Evolutionary conservation across 352 stramenopile species (phyloP), one percentile per base, ranked within the genome.

Genomic region (Elongisporangium anandrum): DNA sequence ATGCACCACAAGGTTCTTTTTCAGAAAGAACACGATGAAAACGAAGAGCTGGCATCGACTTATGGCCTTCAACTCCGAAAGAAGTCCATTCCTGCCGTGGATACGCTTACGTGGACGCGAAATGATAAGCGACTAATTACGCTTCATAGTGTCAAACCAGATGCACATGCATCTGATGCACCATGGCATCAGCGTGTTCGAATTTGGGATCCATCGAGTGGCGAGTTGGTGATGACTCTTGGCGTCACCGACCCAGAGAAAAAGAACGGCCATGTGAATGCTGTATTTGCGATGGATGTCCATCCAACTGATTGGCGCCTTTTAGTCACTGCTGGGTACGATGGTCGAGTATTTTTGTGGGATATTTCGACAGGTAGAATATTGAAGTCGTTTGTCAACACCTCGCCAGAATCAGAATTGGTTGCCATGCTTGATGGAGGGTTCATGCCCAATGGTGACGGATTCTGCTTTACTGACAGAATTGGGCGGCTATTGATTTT

Each of bases 381-480:
- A 62, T 57, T 92, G 34, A 85, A 87, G 52, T 70, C 70, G 1
- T 91, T 85, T 50, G 73, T 61, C 21, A 91, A 89, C 47, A 60
- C 79, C 19, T 82, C 79, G 12, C 70, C 72, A 0, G 79, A 91
- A 47, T 73, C 49, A 8, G 84, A 90, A 47, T 62, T 79, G 7
- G 70, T 93, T 15, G 72, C 77, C 4, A 86, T 95, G 56, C 75
- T 94, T 4, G 85, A 95, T 60, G 81, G 76, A 16, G 73, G 70
- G 8, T 95, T 94, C 62, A 88, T 77, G 26, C 84, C 84, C 13
- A 68, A 80, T 24, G 75, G 80, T 13, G 75, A 79, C 60, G 71
- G 72, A 0, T 91, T 96, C 54, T 88, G 81, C 57, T 92, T 88
- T 41, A 94, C 85, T 0, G 87, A 96, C 61, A 78, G 85, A n/a